Evolutionary conservation across 106 monocot species (phyloP), one percentile per base, ranked within the genome.

Genomic region (Ottelia alismoides): DNA sequence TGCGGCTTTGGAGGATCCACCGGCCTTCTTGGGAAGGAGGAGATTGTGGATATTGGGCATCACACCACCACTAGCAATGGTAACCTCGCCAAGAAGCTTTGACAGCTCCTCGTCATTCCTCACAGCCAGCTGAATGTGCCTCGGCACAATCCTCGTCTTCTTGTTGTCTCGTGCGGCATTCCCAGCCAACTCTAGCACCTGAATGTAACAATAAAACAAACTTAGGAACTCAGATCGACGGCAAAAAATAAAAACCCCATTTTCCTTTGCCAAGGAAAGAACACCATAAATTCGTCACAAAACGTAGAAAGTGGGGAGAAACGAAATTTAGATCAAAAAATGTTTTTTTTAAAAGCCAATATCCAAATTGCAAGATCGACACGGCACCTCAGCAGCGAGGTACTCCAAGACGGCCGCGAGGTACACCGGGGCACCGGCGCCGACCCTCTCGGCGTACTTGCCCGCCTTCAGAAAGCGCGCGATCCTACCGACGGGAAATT

Each of bases 371-470:
- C 17, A 2, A 30, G 11, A 16, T 0, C 21, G 21, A 21, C 31
- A 22, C 0, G 2, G 1, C 32, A 80, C 84, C 80, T 84, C 84
- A 27, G 77, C 80, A 27, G 80, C 74, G 27, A 80, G 80, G 60
- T 90, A 84, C 51, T 90, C 89, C 47, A 90, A 74, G 20, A 90
- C 84, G 57, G 89, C 79, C 44, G 79, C 66, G 32, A 80, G 74
- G 66, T 82, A 82, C 30, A 77, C 77, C 11, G 82, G 76, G 20
- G 82, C 82, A 2, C 80, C 80, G 30, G 80, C 80, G 1, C 80
- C 80, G 23, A 80, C 80, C 9, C 82, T 68, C 69, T 70, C 68
- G 12, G 72, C 71, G 51, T 81, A 81, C 65, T 73, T 76, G 10
- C 81, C 81, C 28, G 76, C 69, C 57, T 81, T 81, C n/a, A 82